Evolutionary conservation across 2,329 filamentous ascomycete genomes (phyloP).

Genomic region (Cucurbitaria berberidis): DNA sequence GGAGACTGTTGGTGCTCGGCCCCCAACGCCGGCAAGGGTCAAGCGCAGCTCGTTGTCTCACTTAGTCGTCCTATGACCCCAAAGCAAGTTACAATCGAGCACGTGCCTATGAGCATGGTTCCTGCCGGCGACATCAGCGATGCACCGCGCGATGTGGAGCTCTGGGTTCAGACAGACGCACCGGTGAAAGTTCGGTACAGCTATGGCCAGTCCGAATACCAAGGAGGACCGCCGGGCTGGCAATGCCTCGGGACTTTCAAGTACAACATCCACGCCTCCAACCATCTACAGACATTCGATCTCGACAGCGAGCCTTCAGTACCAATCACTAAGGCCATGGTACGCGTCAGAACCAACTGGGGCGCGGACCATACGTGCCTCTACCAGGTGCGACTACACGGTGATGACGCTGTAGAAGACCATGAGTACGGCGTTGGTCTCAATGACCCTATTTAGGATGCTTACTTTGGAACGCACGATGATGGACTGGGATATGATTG

Average conservation of each 20-base stretch:
- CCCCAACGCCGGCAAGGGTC: conserved; percentile 55
- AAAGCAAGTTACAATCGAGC: conserved; percentile 53
- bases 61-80: conserved; percentile 48
- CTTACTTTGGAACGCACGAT: not conserved
- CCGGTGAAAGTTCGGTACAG: conserved; percentile 27
- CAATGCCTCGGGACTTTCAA: conserved; percentile 50
- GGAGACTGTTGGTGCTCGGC: conserved; percentile 88
- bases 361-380: conserved; percentile 54
- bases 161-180: conserved; percentile 52
- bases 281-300: conserved; percentile 52
- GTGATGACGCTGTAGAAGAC: conserved; percentile 33
- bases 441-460: not conserved
- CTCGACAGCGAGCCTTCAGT: conserved; percentile 39
- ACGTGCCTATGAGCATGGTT: conserved; percentile 50
- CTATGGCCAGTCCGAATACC: conserved; percentile 19
- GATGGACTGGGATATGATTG: not conserved
- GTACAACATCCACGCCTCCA: conserved; percentile 51
- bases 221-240: conserved; percentile 33
- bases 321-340: conserved; percentile 43
- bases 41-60: conserved; percentile 68
- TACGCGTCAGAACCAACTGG: conserved; percentile 53
- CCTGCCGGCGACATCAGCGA: conserved; percentile 45
- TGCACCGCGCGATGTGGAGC: conserved; percentile 53
- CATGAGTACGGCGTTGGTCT: conserved; percentile 14
- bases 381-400: conserved; percentile 55